These are phyloP conservation scores for Mycena alexandri DNA, from an alignment of 768 basidiomycete species.

Conservation along the genomic window DNA sequence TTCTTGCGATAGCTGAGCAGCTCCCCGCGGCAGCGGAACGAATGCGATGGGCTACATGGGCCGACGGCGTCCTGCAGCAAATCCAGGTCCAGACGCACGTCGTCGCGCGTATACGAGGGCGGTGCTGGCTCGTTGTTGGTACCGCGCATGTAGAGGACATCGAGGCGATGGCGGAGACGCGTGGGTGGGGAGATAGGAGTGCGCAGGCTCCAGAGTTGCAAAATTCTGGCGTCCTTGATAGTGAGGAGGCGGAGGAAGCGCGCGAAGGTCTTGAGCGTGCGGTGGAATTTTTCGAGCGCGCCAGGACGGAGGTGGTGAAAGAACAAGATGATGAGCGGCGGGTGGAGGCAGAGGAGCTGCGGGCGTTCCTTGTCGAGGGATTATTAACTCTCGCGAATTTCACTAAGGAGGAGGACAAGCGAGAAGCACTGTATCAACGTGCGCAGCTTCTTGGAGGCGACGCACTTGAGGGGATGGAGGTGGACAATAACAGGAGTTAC, in stretches of 20 bases:
- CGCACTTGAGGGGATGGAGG: constrained; percentile 50
- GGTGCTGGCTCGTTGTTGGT: constrained; percentile 70
- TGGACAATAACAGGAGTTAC: constrained; percentile 11
- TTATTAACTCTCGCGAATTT: constrained; percentile 71
- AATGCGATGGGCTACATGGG: constrained; percentile 70
- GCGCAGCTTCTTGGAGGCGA: constrained; percentile 65
- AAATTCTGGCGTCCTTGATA: constrained; percentile 47
- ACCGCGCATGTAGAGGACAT: constrained; percentile 66
- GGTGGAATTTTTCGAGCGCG: constrained; percentile 57
- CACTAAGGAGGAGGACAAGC: constrained; percentile 58
- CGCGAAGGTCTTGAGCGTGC: constrained; percentile 64
- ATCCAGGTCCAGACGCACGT: constrained; percentile 46
- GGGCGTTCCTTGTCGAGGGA: constrained; percentile 64
- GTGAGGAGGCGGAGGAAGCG: constrained; percentile 68
- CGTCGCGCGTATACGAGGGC: constrained; percentile 61
- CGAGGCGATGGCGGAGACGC: constrained; percentile 63
- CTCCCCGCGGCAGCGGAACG: constrained; percentile 60
- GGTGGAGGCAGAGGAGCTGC: constrained; percentile 44
- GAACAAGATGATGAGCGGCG: constrained; percentile 35
- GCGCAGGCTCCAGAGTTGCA: neutral
- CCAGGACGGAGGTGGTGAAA: constrained; percentile 33
- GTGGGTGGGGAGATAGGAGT: constrained; percentile 48
- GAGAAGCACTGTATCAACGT: constrained; percentile 66
- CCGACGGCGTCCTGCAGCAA: constrained; percentile 71
- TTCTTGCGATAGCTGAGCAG: constrained; percentile 71